Evolutionary conservation across 139 green algal species (phyloP), one percentile per base, ranked within the genome.

Genomic region (Spirogloea muscicola): DNA sequence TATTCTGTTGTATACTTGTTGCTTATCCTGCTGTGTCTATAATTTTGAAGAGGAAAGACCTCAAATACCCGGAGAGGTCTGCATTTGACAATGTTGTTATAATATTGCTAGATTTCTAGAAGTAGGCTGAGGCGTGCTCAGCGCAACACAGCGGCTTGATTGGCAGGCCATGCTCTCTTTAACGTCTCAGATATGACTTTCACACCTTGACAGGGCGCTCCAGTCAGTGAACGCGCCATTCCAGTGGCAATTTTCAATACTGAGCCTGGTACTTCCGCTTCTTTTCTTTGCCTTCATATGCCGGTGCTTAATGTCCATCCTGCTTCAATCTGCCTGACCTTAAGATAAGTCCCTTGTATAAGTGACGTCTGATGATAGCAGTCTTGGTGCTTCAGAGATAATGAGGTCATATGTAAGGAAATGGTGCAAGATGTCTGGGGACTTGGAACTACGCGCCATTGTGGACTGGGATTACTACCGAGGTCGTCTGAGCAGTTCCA

Each of bases 381-480:
- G 43, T 51, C 16, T 51, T 51, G 43, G 6, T 39, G 48, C n/a
- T 31, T 1, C 72, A 81, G 73, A 78, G 37, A 88, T 98, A 39
- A 89, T 91, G 1, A 80, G 89, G n/a, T 76, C 84, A 25, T 98
- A 87, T 85, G 85, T 98, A 71, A 82, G 87, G 46, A 85, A 88
- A 65, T 98, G 94, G 93, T 93, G 86, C 67, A 92, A 91, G 21
- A 83, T 39, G 29, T 58, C 33, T 44, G 57, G 44, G 41, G 43
- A 67, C 1, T 39, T 61, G 5, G 75, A 84, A 49, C 39, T 85
- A 79, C 83, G 94, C 0, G 84, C 88, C 61, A 90, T 97, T 18
- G 83, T 98, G 49, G 94, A 98, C 86, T 98, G 94, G 94, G 90
- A 86, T 44, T 98, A 98, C 85, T 98, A 98, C 89, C 77, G 72